These are phyloP conservation scores for Phytophthora quininea DNA, from an alignment of 352 stramenopile genomes.

Conservation along the genomic window DNA sequence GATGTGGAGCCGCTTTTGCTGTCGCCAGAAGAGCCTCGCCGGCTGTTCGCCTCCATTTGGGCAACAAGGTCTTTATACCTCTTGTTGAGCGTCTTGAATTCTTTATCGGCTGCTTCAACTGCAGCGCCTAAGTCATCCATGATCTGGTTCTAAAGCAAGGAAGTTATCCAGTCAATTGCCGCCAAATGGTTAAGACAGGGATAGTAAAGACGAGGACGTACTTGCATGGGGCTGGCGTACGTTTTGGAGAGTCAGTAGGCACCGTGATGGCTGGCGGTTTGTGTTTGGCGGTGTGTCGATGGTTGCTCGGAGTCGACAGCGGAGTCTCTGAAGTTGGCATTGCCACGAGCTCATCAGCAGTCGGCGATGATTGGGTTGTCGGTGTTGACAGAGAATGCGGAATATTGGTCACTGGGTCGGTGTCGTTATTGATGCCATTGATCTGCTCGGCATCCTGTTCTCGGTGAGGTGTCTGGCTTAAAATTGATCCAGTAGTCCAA, in stretches of 20 bases:
- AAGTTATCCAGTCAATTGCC: conserved; percentile 13
- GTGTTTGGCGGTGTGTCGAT: conserved; percentile 7
- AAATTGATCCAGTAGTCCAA: no score
- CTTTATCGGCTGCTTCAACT: conserved; percentile 43
- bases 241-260: conserved; percentile 27
- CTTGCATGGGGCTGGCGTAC: conserved; percentile 63
- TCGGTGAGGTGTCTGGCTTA: no score
- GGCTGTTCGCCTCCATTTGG: conserved; percentile 42
- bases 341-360: conserved; percentile 2
- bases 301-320: conserved; percentile 2
- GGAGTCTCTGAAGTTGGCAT: conserved; percentile 3
- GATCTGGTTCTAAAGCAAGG: conserved; percentile 47
- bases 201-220: conserved; percentile 27
- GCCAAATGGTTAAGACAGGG: conserved; percentile 1
- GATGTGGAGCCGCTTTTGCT: conserved; percentile 16
- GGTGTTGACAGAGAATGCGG: background rate
- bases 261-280: conserved; percentile 57
- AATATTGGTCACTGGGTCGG: background rate
- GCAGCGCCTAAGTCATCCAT: conserved; percentile 58
- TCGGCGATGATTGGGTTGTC: conserved; percentile 1
- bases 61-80: conserved; percentile 50
- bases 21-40: conserved; percentile 8
- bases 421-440: no score
- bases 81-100: conserved; percentile 56
- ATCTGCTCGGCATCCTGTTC: background rate